Conservation (phyloP, 192 early-diverging fungal species). For the Backusella australiensis region DNA sequence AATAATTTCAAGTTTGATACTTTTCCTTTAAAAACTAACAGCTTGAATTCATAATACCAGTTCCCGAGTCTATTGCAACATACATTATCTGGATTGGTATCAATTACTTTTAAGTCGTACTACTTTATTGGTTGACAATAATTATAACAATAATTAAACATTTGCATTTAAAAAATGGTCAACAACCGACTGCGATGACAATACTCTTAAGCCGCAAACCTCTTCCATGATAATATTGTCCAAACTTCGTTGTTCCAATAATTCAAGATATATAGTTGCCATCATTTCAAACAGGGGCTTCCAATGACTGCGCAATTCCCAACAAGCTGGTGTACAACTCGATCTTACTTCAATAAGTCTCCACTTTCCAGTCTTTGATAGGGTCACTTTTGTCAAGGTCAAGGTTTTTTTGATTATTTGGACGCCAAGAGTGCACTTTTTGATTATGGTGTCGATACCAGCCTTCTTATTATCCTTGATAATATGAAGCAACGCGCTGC, state of each 20-base stretch:
- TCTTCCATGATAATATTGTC: neutral
- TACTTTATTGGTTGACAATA: neutral
- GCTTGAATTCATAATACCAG: conserved; percentile 8
- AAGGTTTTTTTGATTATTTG: conserved; percentile 1
- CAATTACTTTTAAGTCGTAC: neutral
- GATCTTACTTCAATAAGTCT: neutral
- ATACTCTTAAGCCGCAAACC: neutral
- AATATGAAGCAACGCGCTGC: neutral
- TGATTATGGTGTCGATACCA: neutral
- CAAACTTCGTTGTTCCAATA: neutral
- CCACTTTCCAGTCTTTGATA: neutral
- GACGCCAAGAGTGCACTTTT: neutral
- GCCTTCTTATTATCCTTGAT: neutral
- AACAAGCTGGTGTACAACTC: neutral
- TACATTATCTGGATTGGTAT: conserved; percentile 9
- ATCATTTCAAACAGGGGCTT: neutral
- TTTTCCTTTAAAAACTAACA: conserved; percentile 12
- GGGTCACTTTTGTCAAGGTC: neutral
- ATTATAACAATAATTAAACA: conserved; percentile 7
- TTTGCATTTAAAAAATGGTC: conserved; percentile 10
- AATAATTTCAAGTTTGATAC: conserved; percentile 5
- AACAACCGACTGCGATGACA: neutral
- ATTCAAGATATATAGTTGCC: neutral
- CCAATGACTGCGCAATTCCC: neutral
- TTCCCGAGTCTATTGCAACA: conserved; percentile 10